phyloP scores from a whole-genome alignment of 208 protist species.

The Trypanosoma boissoni region DNA sequence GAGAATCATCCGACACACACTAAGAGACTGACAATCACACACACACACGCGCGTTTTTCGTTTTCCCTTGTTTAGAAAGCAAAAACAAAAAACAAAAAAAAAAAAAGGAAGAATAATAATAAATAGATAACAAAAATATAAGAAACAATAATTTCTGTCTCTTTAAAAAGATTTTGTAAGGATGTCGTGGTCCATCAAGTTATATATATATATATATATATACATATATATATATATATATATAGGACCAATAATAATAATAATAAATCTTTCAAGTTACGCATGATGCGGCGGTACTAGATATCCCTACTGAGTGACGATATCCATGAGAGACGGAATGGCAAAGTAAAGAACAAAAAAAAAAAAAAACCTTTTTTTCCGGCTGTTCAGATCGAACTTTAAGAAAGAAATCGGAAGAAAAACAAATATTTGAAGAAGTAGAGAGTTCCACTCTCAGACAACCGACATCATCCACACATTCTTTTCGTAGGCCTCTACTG shows the following conservation, averaged over 20 bases:
- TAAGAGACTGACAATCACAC: too few relatives aligned
- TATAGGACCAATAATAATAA: not conserved
- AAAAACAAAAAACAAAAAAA: not conserved
- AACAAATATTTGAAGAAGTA: slow-evolving; percentile 6
- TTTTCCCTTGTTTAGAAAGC: not conserved
- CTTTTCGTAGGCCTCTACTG: too few relatives aligned
- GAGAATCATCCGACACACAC: slow-evolving; percentile 40
- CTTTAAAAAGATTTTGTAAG: not conserved
- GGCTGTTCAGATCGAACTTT: too few relatives aligned
- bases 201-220: slow-evolving; percentile 25
- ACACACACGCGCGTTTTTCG: not conserved
- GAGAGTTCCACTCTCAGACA: too few relatives aligned
- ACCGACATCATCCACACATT: too few relatives aligned
- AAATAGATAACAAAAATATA: not conserved
- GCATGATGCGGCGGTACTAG: too few relatives aligned
- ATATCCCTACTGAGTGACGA: too few relatives aligned
- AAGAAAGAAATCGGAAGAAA: not conserved
- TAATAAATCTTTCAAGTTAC: too few relatives aligned
- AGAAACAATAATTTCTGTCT: not conserved
- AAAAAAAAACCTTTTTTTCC: too few relatives aligned
- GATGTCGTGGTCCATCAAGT: not conserved
- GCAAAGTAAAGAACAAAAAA: slow-evolving; percentile 9
- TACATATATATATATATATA: slow-evolving; percentile 8
- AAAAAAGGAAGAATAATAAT: not conserved
- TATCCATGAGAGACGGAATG: slow-evolving; percentile 1